A percentile compares a stretch with the other conserved stretches of the same genome.
Evolutionary conservation across 1,284 basidiomycete species (phyloP).

Genomic region (Boletus albobrunnescens): DNA sequence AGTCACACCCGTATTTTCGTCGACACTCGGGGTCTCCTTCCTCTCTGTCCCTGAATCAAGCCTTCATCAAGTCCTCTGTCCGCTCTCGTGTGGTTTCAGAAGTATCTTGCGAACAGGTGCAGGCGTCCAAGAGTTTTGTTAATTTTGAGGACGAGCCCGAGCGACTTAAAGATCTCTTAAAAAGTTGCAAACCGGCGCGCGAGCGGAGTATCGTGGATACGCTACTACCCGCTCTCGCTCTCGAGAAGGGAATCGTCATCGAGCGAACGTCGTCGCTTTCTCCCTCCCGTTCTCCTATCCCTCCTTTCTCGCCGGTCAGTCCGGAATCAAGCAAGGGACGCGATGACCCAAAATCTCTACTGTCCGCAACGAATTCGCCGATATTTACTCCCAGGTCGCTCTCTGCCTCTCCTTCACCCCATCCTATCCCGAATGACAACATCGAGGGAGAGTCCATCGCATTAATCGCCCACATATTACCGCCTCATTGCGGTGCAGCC

Average conservation of each 20-base stretch:
- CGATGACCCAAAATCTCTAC: slow-evolving; percentile 37
- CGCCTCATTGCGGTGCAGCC: slow-evolving; percentile 38
- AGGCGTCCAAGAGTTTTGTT: slow-evolving; percentile 59
- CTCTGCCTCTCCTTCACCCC: slow-evolving; percentile 42
- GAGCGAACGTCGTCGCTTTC: slow-evolving; percentile 25
- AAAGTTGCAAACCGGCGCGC: slow-evolving; percentile 44
- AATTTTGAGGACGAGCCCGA: slow-evolving; percentile 76
- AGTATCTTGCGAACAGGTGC: slow-evolving; percentile 56
- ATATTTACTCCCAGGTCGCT: slow-evolving; percentile 38
- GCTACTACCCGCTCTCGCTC: slow-evolving; percentile 17
- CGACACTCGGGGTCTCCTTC: slow-evolving; percentile 35
- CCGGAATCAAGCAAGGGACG: slow-evolving; percentile 31
- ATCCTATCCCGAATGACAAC: slow-evolving; percentile 10
- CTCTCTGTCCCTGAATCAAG: slow-evolving; percentile 30
- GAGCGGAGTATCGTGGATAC: slow-evolving; percentile 33
- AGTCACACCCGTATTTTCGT: slow-evolving; percentile 22
- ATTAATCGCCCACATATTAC: slow-evolving; percentile 51
- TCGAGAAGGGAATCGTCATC: slow-evolving; percentile 25
- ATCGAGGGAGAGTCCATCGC: slow-evolving; percentile 28
- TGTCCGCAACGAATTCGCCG: slow-evolving; percentile 46
- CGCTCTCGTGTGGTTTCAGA: slow-evolving; percentile 59
- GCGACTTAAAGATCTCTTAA: slow-evolving; percentile 66
- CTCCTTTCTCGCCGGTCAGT: slow-evolving; percentile 12
- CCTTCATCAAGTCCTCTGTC: slow-evolving; percentile 30
- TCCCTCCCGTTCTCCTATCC: slow-evolving; percentile 28